Evolutionary conservation across 331 rosid genomes (phyloP).

Genomic region (Stylosanthes scabra): DNA sequence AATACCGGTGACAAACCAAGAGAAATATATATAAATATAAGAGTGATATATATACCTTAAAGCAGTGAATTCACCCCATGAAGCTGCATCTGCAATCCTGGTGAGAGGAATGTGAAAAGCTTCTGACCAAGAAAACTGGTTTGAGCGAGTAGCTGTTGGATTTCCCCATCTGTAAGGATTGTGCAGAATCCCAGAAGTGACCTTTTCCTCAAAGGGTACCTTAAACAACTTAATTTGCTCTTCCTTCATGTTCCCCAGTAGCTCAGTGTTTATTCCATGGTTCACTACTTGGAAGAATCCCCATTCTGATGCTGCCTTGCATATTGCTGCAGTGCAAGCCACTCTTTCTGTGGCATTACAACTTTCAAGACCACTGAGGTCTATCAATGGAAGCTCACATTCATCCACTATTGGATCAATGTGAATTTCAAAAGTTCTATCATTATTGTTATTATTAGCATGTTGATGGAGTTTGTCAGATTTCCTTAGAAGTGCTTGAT

Average conservation of each 20-base stretch:
- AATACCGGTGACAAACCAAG: no score
- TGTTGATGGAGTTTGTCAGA: conserved; percentile 36
- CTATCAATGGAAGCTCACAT: conserved; percentile 81
- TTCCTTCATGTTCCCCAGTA: conserved; percentile 60
- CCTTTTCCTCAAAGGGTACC: conserved; percentile 68
- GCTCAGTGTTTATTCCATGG: conserved; percentile 73
- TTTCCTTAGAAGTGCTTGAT: conserved; percentile 52
- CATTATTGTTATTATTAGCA: not conserved
- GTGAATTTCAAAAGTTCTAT: conserved; percentile 12
- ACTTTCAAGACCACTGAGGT: conserved; percentile 66
- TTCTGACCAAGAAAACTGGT: conserved; percentile 89
- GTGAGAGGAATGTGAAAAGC: conserved; percentile 92
- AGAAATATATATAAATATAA: no score
- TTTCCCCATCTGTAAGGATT: conserved; percentile 88
- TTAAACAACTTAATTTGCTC: conserved; percentile 75
- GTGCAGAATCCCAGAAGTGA: conserved; percentile 63
- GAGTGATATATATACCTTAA: conserved; percentile 59
- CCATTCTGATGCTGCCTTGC: conserved; percentile 81
- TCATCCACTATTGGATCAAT: conserved; percentile 48
- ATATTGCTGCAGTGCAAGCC: conserved; percentile 65
- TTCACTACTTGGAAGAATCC: conserved; percentile 91
- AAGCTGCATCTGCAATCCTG: conserved; percentile 65
- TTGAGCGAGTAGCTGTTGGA: conserved; percentile 74
- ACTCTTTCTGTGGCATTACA: conserved; percentile 43
- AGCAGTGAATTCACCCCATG: conserved; percentile 68